Evolutionary conservation across 352 stramenopile genomes (phyloP).

Genomic region (Phytophthora pistaciae): DNA sequence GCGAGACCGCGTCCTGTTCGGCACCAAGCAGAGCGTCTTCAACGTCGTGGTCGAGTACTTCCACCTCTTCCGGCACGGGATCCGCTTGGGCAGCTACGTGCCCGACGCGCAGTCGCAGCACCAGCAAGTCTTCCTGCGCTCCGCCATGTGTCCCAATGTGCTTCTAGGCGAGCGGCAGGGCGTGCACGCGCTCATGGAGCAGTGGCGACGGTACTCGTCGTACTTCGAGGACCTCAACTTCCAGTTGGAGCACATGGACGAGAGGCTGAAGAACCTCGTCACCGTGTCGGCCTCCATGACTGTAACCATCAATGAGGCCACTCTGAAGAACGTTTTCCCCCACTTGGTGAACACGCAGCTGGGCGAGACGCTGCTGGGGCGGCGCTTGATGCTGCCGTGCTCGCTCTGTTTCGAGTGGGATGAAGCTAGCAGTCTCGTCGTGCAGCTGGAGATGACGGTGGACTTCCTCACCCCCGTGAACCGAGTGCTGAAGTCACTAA

Average conservation of each 20-base stretch:
- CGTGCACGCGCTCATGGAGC: conserved; percentile 15
- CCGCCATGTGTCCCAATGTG: conserved; percentile 21
- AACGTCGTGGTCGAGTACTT: conserved; percentile 25
- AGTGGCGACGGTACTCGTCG: conserved; percentile 30
- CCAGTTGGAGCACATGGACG: conserved; percentile 30
- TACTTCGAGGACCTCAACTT: conserved; percentile 38
- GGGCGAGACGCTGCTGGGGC: conserved; percentile 15
- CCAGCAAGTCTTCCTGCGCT: conserved; percentile 30
- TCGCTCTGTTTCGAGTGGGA: conserved; percentile 19
- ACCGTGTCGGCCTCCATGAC: conserved; percentile 3
- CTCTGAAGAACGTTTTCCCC: conserved; percentile 18
- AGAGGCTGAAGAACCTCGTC: conserved; percentile 2
- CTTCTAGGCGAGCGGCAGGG: conserved; percentile 17
- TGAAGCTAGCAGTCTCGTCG: neutral
- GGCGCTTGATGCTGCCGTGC: conserved; percentile 19
- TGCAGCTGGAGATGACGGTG: conserved; percentile 12
- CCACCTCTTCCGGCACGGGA: conserved; percentile 17
- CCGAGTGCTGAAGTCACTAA: conserved; percentile 7
- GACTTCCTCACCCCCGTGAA: conserved; percentile 21
- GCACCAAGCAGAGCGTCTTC: conserved; percentile 18
- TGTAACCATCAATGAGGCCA: neutral
- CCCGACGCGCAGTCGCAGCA: neutral
- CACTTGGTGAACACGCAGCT: neutral
- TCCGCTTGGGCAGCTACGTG: neutral
- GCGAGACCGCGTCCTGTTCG: conserved; percentile 10